These are phyloP conservation scores for Sphagnum magellanicum DNA, from an alignment of 228 moss, liverwort and hornwort species.

Conservation along the genomic window DNA sequence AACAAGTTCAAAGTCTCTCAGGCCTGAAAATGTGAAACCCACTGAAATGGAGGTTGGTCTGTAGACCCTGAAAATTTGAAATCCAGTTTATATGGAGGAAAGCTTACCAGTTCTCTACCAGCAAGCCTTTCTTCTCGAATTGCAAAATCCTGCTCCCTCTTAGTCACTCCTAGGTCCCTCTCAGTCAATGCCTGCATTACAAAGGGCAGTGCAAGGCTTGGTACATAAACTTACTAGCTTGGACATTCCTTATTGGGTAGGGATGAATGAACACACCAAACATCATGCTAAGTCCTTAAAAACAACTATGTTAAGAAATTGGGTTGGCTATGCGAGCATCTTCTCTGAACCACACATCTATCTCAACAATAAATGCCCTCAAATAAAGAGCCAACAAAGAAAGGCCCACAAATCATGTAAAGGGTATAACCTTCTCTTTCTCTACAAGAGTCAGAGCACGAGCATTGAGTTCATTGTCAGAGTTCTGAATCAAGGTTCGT, in stretches of 20 bases:
- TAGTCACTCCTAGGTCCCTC: constrained; percentile 47
- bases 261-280: no score
- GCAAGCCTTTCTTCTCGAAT: constrained; percentile 64
- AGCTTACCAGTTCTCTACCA: constrained; percentile 55
- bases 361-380: not conserved
- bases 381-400: not conserved
- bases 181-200: constrained; percentile 35
- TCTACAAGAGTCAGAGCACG: constrained; percentile 41
- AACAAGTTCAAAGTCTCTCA: not conserved
- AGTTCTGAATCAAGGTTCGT: constrained; percentile 45
- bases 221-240: no score
- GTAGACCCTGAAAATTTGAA: no score
- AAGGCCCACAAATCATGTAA: not conserved
- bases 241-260: constrained; percentile 5
- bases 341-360: not conserved
- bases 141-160: constrained; percentile 68
- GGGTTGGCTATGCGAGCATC: no score
- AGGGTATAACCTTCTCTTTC: constrained; percentile 57
- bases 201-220: no score
- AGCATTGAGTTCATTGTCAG: constrained; percentile 55
- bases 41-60: no score
- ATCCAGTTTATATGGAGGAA: not conserved
- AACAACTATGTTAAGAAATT: no score
- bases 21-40: not conserved
- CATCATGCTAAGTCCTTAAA: no score